phyloP scores from a whole-genome alignment of 352 stramenopile species.

The Blastocystis hominis region DNA sequence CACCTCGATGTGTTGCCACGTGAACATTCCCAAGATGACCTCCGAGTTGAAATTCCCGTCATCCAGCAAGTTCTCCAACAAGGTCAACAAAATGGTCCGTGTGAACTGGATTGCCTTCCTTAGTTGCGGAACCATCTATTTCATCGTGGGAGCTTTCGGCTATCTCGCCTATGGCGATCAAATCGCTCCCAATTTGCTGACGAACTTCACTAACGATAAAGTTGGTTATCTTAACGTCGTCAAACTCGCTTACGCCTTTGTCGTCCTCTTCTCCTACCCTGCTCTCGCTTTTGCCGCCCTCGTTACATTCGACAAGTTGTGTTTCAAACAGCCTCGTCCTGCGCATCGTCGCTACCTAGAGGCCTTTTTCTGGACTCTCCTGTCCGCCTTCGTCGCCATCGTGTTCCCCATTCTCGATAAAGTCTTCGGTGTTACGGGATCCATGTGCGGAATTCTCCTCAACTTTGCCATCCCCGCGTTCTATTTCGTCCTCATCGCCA shows the following conservation, averaged over 20 bases:
- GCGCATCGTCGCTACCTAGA: neutral
- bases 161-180: neutral
- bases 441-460: neutral
- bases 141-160: neutral
- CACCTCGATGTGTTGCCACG: neutral
- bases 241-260: neutral
- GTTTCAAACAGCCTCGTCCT: conserved; percentile 15
- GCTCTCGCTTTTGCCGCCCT: neutral
- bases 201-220: neutral
- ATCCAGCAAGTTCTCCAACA: neutral
- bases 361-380: neutral
- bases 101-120: neutral
- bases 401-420: neutral
- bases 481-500: neutral
- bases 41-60: neutral
- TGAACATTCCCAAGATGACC: conserved; percentile 30
- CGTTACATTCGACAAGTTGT: neutral
- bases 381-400: neutral
- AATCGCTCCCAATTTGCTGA: neutral
- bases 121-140: neutral
- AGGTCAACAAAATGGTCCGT: conserved; percentile 4
- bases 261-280: conserved; percentile 2
- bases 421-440: neutral
- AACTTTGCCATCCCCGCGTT: neutral
- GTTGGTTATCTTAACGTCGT: neutral